These are phyloP conservation scores for Ascochyta lentis DNA, from an alignment of 2,329 filamentous ascomycete genomes.

Conservation along the genomic window DNA sequence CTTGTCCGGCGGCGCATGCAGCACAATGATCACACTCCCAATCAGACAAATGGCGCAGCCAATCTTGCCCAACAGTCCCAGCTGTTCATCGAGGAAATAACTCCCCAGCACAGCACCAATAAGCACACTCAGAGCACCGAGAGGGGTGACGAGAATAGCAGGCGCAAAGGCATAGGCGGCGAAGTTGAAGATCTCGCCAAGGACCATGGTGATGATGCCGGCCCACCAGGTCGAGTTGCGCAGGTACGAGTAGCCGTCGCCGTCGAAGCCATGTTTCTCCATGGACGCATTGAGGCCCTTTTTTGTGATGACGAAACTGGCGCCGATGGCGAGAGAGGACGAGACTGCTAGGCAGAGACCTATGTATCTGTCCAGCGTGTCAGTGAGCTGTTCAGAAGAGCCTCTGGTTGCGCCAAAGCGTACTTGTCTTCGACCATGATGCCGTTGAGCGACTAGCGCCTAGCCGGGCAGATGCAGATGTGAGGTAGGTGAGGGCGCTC, in stretches of 20 bases:
- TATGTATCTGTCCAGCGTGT: slow-evolving; percentile 47
- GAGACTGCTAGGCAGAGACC: slow-evolving; percentile 50
- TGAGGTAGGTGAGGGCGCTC: background rate
- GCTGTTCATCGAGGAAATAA: slow-evolving; percentile 88
- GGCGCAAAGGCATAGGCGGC: slow-evolving; percentile 97
- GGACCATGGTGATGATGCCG: slow-evolving; percentile 84
- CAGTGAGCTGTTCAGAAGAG: slow-evolving; percentile 18
- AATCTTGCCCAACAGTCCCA: slow-evolving; percentile 90
- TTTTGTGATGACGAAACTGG: slow-evolving; percentile 98
- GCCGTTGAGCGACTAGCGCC: slow-evolving; percentile 18
- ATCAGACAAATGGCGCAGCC: slow-evolving; percentile 96
- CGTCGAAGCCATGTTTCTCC: slow-evolving; percentile 92
- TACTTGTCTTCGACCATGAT: slow-evolving; percentile 52
- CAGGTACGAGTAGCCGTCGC: slow-evolving; percentile 93
- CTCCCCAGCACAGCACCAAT: slow-evolving; percentile 94
- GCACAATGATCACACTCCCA: slow-evolving; percentile 94
- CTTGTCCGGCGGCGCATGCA: slow-evolving; percentile 94
- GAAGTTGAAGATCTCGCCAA: slow-evolving; percentile 96
- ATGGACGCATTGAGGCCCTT: slow-evolving; percentile 94
- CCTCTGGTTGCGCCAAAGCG: slow-evolving; percentile 22
- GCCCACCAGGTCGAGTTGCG: slow-evolving; percentile 98
- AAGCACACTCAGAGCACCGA: slow-evolving; percentile 91
- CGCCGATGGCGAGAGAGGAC: slow-evolving; percentile 50
- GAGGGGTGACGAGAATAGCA: slow-evolving; percentile 95
- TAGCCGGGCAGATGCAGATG: slow-evolving; percentile 10